Conservation (phyloP, 2,329 filamentous ascomycete genomes). For the Emydomyces testavorans region DNA sequence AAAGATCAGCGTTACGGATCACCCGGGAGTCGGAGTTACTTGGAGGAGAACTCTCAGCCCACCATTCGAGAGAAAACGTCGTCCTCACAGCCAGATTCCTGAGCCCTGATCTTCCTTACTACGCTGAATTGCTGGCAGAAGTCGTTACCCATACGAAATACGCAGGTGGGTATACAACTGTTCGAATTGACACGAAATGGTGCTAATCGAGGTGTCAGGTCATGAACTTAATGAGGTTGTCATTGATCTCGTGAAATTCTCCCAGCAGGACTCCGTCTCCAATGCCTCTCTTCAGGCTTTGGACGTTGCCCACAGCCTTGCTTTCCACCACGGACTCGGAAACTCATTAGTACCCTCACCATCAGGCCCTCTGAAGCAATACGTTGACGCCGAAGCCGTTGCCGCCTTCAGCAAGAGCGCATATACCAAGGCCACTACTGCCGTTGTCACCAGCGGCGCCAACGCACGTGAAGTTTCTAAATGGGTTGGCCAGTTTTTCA, state of each 20-base stretch:
- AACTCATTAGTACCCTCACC: slow-evolving; percentile 61
- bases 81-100: slow-evolving; percentile 92
- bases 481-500: slow-evolving; percentile 92
- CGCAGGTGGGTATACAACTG: slow-evolving; percentile 41
- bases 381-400: slow-evolving; percentile 65
- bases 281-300: slow-evolving; percentile 59
- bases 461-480: slow-evolving; percentile 64
- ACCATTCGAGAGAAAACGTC: slow-evolving; percentile 86
- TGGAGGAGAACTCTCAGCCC: slow-evolving; percentile 75
- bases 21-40: slow-evolving; percentile 90
- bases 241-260: slow-evolving; percentile 59
- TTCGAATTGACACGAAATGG: background rate
- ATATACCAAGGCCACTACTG: slow-evolving; percentile 83
- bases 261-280: slow-evolving; percentile 60
- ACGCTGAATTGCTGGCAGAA: slow-evolving; percentile 88
- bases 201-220: slow-evolving; percentile 41
- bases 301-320: slow-evolving; percentile 73
- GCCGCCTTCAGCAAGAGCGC: slow-evolving; percentile 64
- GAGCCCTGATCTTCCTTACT: slow-evolving; percentile 91
- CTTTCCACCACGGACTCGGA: slow-evolving; percentile 90
- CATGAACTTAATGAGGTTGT: slow-evolving; percentile 88
- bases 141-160: slow-evolving; percentile 82
- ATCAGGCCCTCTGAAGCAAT: slow-evolving; percentile 61
- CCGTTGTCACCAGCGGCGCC: slow-evolving; percentile 80
- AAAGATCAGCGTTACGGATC: slow-evolving; percentile 83